A percentile compares a stretch with the other conserved stretches of the same genome.
phyloP scores from a whole-genome alignment of 495 filamentous ascomycete genomes.

The Friedmanniomyces endolithicus region DNA sequence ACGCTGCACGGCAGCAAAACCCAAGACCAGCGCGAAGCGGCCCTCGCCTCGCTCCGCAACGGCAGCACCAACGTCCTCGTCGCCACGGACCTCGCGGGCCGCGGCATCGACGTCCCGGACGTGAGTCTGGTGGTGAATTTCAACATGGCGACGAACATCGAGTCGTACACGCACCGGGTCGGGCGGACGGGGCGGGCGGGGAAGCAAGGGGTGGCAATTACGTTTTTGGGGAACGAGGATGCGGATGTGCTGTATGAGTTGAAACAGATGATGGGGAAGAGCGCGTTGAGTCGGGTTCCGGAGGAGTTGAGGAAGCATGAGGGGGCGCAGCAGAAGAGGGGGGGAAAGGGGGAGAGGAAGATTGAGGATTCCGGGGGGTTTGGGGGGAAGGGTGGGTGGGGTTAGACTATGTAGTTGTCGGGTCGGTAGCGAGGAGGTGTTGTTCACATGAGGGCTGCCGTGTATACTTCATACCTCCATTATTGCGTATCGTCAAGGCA shows the following conservation, averaged over 20 bases:
- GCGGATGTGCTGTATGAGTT: constrained; percentile 88
- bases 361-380: constrained; percentile 49
- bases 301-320: constrained; percentile 92
- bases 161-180: constrained; percentile 95
- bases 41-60: constrained; percentile 70
- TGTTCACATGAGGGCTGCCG: no score
- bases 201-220: constrained; percentile 94
- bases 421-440: no score
- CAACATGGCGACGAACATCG: constrained; percentile 92
- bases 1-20: constrained; percentile 93
- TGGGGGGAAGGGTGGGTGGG: constrained; percentile 43
- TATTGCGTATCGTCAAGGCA: no score
- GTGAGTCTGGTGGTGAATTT: constrained; percentile 95
- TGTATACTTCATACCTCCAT: no score
- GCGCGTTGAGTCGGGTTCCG: constrained; percentile 74
- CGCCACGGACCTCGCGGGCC: constrained; percentile 87
- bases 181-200: constrained; percentile 96
- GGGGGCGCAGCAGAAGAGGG: constrained; percentile 68
- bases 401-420: no score
- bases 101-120: constrained; percentile 96
- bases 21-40: constrained; percentile 94
- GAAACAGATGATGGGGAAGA: constrained; percentile 92
- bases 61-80: constrained; percentile 81
- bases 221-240: constrained; percentile 91
- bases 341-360: constrained; percentile 37